Conservation (phyloP, 208 protist genomes). For the Trichomonas gallinae region DNA sequence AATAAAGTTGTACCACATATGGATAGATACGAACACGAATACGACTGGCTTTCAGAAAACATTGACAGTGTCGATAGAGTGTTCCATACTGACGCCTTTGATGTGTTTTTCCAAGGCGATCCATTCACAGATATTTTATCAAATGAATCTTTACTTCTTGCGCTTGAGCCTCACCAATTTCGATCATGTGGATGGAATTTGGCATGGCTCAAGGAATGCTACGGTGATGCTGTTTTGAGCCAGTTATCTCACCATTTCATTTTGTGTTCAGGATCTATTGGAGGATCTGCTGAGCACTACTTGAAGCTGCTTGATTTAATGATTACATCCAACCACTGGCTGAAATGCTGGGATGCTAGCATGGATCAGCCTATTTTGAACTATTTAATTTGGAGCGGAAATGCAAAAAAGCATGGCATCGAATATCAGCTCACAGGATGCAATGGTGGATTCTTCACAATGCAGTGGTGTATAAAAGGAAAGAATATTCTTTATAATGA, state of each 20-base stretch:
- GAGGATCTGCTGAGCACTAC: neutral
- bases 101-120: slow-evolving; percentile 16
- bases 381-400: neutral
- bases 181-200: neutral
- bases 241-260: neutral
- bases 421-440: neutral
- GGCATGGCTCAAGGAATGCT: neutral
- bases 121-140: neutral
- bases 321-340: neutral
- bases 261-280: neutral
- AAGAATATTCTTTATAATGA: neutral
- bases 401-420: neutral
- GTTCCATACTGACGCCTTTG: neutral
- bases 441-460: neutral
- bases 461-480: neutral
- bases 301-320: neutral
- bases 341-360: neutral
- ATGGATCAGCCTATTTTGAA: neutral
- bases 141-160: neutral
- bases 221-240: neutral
- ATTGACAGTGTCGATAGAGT: neutral
- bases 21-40: neutral
- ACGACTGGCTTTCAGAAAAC: neutral
- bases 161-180: neutral
- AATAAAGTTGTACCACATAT: neutral